phyloP scores from a whole-genome alignment of 2,329 filamentous ascomycete genomes.

The Cucurbitaria berberidis region DNA sequence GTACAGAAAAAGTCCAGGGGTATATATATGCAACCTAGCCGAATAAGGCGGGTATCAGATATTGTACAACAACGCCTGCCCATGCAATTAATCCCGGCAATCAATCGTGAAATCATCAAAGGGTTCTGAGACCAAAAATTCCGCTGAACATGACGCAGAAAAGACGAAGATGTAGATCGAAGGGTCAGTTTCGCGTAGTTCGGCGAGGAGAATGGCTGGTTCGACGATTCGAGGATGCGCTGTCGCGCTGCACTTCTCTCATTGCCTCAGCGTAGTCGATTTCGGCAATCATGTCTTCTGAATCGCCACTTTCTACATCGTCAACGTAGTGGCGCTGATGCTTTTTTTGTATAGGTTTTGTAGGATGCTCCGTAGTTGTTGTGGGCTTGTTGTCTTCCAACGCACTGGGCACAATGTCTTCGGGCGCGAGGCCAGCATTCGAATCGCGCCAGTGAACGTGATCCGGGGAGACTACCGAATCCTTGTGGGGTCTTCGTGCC shows the following conservation, averaged over 20 bases:
- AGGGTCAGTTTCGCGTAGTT: background rate
- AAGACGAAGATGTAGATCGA: background rate
- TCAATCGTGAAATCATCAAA: background rate
- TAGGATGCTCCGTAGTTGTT: conserved; percentile 17
- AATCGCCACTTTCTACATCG: conserved; percentile 19
- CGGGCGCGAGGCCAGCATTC: conserved; percentile 27
- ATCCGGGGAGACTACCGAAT: conserved; percentile 33
- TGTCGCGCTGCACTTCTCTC: conserved; percentile 33
- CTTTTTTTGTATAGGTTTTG: conserved; percentile 23
- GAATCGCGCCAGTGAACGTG: conserved; percentile 13
- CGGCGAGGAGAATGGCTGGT: conserved; percentile 2
- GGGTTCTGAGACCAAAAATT: background rate
- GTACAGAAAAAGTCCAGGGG: background rate
- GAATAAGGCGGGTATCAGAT: background rate
- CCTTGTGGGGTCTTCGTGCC: conserved; percentile 29
- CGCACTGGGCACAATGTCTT: conserved; percentile 40
- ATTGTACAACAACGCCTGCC: background rate
- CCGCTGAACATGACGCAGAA: background rate
- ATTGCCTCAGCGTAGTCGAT: conserved; percentile 39
- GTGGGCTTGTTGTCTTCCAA: conserved; percentile 26
- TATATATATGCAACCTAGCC: background rate
- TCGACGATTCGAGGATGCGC: conserved; percentile 7
- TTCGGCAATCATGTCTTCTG: conserved; percentile 28
- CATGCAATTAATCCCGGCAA: background rate
- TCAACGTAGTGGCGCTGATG: conserved; percentile 27